Evolutionary conservation across 495 filamentous ascomycete species (phyloP).

Genomic region (Daldinia grandis): DNA sequence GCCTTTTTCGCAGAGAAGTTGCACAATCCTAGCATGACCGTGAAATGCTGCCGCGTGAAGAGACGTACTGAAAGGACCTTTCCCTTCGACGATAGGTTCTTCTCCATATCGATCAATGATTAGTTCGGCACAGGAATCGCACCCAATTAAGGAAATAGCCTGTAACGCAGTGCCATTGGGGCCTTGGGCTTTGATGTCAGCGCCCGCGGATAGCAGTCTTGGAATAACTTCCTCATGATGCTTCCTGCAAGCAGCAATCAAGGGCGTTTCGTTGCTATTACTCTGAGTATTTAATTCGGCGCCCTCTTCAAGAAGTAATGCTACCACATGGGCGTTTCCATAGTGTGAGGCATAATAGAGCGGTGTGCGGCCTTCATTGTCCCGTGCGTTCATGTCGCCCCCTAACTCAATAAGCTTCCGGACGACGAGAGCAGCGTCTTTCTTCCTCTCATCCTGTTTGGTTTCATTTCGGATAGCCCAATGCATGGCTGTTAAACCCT

Average conservation of each 20-base stretch:
- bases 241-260: constrained; percentile 13
- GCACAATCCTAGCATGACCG: constrained; percentile 8
- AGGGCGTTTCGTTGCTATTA: constrained; percentile 8
- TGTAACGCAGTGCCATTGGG: constrained; percentile 2
- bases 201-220: background rate
- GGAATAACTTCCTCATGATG: constrained; percentile 9
- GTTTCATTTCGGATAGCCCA: constrained; percentile 17
- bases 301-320: constrained; percentile 5
- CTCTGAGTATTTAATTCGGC: constrained; percentile 6
- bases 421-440: background rate
- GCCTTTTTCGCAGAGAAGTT: constrained; percentile 8
- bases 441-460: background rate
- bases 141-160: constrained; percentile 4
- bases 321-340: constrained; percentile 11
- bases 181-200: background rate
- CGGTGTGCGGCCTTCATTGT: constrained; percentile 15
- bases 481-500: constrained; percentile 12
- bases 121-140: background rate
- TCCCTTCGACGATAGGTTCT: background rate
- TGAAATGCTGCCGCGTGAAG: constrained; percentile 22
- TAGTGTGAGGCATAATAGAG: constrained; percentile 8
- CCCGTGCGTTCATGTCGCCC: constrained; percentile 9
- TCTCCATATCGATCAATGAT: constrained; percentile 3
- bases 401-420: background rate
- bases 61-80: constrained; percentile 17